Conservation (phyloP, 768 basidiomycete species). For the Rhodotorula sphaerocarpa region DNA sequence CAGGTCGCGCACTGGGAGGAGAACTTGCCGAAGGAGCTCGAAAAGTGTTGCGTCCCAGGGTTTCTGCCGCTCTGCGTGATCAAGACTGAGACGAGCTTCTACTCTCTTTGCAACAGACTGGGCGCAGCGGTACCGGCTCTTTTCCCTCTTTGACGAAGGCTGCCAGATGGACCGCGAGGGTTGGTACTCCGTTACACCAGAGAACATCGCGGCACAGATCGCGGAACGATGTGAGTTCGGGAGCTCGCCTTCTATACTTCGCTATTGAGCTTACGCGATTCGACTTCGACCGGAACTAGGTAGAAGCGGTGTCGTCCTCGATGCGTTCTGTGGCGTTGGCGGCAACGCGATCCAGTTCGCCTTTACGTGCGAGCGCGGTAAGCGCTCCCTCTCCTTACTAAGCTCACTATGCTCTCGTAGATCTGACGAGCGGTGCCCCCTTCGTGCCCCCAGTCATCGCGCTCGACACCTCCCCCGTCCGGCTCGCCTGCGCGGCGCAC, state of each 20-base stretch:
- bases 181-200: conserved; percentile 91
- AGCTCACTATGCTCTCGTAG: too few relatives aligned
- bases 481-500: conserved; percentile 84
- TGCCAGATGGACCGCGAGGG: conserved; percentile 88
- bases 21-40: conserved; percentile 21
- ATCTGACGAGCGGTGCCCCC: neutral
- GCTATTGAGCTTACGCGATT: too few relatives aligned
- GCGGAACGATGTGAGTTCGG: conserved; percentile 72
- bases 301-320: conserved; percentile 65
- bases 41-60: conserved; percentile 31
- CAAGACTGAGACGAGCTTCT: conserved; percentile 2
- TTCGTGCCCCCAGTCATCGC: conserved; percentile 66
- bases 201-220: conserved; percentile 81
- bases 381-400: conserved; percentile 35
- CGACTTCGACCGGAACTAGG: too few relatives aligned
- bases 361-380: conserved; percentile 86
- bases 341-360: conserved; percentile 98
- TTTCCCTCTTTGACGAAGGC: conserved; percentile 62
- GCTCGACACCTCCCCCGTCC: conserved; percentile 70
- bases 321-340: conserved; percentile 95
- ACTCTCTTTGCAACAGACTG: conserved; percentile 69
- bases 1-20: conserved; percentile 12
- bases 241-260: too few relatives aligned
- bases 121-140: conserved; percentile 69
- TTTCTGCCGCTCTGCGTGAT: too few relatives aligned